Evolutionary conservation across 2,329 filamentous ascomycete species (phyloP), one percentile per base, ranked within the genome.

Genomic region (Chaetomiaceae sp.): DNA sequence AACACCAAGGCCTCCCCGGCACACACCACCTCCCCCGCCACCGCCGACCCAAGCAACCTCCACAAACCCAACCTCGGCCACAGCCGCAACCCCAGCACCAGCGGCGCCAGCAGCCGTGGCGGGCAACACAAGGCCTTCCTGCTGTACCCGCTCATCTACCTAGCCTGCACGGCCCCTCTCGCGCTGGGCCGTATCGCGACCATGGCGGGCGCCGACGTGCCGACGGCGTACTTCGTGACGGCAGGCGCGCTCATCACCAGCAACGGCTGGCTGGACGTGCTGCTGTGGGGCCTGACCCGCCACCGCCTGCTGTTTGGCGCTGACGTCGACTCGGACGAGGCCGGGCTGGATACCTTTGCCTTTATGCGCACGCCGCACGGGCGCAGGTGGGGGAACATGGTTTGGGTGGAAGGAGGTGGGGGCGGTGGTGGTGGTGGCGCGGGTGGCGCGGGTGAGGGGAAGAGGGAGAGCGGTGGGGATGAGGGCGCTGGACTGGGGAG

Each of bases 131-230:
- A 63, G 0, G 64, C 71, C 26, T 74, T 82, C 52, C 76, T 81
- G 27, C 65, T 79, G 6, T 84, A 84, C 53, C 80, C 80, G 0
- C 54, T 80, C 44, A 75, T 82, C 51, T 83, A 83, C 57, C 68
- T 81, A 26, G 47, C 81, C 18, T 79, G 79, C 60, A 84, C 79
- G 0, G 66, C 79, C 0, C 81, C 80, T 0, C 65, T 83, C 2
- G 78, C 78, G 10, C 67, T 75, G 0, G 75, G 76, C n/a, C 72
- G 79, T 42, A 77, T 83, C 60, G 71, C 71, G 36, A 68, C 69
- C 35, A 78, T 81, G 70, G 68, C 72, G 0, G 72, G 74, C 2
- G 57, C 64, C n/a, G 35, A 62, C 0, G 65, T 76, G 14, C 68
- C 73, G 1, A 61, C 73, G 1, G 55, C 58, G 0, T 78, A 74